Base-by-base conservation (phyloP, 1,139 yeast genomes). In the Geotrichum bryndzae region DNA sequence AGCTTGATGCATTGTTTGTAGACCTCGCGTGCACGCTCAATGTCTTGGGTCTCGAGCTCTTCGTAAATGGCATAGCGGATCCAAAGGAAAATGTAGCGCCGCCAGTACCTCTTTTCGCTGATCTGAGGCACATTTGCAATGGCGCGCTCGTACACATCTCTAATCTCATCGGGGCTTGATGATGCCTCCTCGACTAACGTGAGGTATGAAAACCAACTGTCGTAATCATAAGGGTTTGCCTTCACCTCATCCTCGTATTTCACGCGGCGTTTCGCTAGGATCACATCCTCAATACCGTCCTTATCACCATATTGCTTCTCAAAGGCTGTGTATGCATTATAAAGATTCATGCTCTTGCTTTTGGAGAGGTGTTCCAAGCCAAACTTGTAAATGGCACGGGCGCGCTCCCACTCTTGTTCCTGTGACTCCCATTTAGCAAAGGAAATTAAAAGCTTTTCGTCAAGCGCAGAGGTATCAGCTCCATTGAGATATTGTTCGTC, bases 381-480 rank as follows among this genome's bases (percentile, higher is more conserved):
- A 64, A 81, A 76, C 57, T 77, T 76, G 70, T 81, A 87, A n/a
- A 92, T 81, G 13, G 84, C 82, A 58, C 86, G 74, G 0, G 88
- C 86, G 59, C 96, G 78, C 60, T 87, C 91, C 70, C 76, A 76
- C 68, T 90, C 95, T 51, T 80, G 76, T 54, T 81, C 82, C 0
- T 82, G 72, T 0, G 82, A 79, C 70, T 92, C 97, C 90, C 91
- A 91, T 53, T 77, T 75, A 0, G 92, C 86, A 88, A 94, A 92
- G 1, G 76, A 70, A 0, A 77, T 68, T 1, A 85, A 67, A 3
- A 84, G 63, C 50, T 71, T 69, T 51, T 81, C 83, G 71, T 77
- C 70, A 66, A 76, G 53, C 60, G 68, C 68, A 22, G 72, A 72
- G 13, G 63, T 60, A n/a, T 41, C 48, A 5, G 54, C 53, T 3